A percentile compares a stretch with the other conserved stretches of the same genome.
These are phyloP conservation scores for Rugosomyces carneus DNA, from an alignment of 1,284 basidiomycete genomes.

Conservation along the genomic window DNA sequence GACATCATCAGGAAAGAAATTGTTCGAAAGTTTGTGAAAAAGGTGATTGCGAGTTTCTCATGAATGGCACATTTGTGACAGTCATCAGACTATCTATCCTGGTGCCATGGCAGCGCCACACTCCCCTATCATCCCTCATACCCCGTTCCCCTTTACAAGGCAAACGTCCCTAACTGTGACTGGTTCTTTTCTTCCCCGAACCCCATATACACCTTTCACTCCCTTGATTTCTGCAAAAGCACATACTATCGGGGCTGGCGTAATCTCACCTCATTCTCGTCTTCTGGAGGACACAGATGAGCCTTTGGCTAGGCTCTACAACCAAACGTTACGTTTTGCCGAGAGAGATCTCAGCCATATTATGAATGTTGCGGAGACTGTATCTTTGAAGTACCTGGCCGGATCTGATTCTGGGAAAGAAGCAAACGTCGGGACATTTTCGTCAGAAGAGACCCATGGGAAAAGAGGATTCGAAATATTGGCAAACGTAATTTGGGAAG, in stretches of 20 bases:
- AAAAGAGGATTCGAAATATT: slow-evolving; percentile 83
- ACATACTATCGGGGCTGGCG: slow-evolving; percentile 31
- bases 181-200: slow-evolving; percentile 39
- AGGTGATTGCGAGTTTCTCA: slow-evolving; percentile 37
- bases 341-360: slow-evolving; percentile 65
- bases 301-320: slow-evolving; percentile 71
- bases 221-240: slow-evolving; percentile 49
- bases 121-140: slow-evolving; percentile 70
- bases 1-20: slow-evolving; percentile 71
- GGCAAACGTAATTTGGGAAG: slow-evolving; percentile 84
- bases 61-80: neutral
- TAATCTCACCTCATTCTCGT: slow-evolving; percentile 34
- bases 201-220: slow-evolving; percentile 69
- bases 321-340: slow-evolving; percentile 76
- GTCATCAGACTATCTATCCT: slow-evolving; percentile 62
- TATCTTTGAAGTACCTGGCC: slow-evolving; percentile 42
- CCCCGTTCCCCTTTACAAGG: slow-evolving; percentile 45
- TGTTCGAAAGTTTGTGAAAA: slow-evolving; percentile 70
- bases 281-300: slow-evolving; percentile 61
- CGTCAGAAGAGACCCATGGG: slow-evolving; percentile 25
- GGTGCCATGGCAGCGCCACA: slow-evolving; percentile 62
- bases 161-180: slow-evolving; percentile 21
- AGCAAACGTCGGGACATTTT: slow-evolving; percentile 6
- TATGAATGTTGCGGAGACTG: slow-evolving; percentile 72
- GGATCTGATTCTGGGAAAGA: slow-evolving; percentile 19